A percentile compares a stretch with the other conserved stretches of the same genome.
Conservation (phyloP, 2,329 filamentous ascomycete genomes). For the Diaporthe sp. region DNA sequence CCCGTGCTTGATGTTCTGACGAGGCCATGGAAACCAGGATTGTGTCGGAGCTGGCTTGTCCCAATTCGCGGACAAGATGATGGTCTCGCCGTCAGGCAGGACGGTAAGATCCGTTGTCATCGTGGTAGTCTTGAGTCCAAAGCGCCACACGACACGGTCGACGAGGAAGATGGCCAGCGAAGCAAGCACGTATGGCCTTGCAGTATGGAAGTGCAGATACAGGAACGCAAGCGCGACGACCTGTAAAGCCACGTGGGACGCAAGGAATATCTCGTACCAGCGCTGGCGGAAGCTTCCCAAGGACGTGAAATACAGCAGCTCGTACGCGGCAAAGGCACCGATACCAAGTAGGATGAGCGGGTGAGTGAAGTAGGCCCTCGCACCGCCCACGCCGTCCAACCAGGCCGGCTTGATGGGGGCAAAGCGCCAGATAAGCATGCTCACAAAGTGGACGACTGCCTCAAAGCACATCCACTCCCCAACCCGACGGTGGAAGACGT, state of each 20-base stretch:
- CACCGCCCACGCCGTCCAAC: conserved; percentile 51
- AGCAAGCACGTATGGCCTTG: conserved; percentile 65
- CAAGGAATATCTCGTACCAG: conserved; percentile 76
- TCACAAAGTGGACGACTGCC: conserved; percentile 67
- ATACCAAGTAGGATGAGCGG: conserved; percentile 68
- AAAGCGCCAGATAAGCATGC: conserved; percentile 70
- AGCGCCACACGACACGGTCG: conserved; percentile 70
- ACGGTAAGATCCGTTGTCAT: conserved; percentile 65
- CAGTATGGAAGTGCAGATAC: conserved; percentile 70
- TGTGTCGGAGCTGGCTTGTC: conserved; percentile 44
- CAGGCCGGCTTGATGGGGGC: conserved; percentile 62
- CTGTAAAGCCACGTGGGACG: conserved; percentile 70
- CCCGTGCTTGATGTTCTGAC: conserved; percentile 59
- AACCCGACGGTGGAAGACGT: conserved; percentile 75
- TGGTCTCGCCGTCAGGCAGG: conserved; percentile 69
- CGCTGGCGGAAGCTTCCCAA: conserved; percentile 70
- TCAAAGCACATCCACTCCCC: conserved; percentile 74
- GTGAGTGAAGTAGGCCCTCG: conserved; percentile 65
- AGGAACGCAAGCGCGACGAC: conserved; percentile 67
- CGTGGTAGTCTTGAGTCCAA: conserved; percentile 64
- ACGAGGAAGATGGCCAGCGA: conserved; percentile 69
- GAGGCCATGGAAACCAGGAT: conserved; percentile 39
- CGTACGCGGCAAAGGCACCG: conserved; percentile 69
- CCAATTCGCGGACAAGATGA: conserved; percentile 60
- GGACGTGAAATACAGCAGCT: conserved; percentile 73